Percentiles rank a stretch among this genome's conserved stretches.
These are phyloP conservation scores for Conringia planisiliqua DNA, from an alignment of 345 rosid genomes.

Conservation along the genomic window DNA sequence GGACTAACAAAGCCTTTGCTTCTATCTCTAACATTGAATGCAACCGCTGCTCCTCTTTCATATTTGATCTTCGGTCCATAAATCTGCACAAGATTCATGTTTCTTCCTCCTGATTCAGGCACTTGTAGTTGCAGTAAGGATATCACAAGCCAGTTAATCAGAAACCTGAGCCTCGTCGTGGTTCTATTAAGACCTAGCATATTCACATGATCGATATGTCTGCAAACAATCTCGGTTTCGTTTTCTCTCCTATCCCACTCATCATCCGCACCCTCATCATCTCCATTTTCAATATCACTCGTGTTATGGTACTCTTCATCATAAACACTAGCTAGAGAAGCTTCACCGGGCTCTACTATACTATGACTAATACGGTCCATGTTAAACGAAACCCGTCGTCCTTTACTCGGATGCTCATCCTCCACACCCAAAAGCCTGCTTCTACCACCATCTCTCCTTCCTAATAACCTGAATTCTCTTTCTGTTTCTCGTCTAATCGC, in stretches of 20 bases:
- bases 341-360: slow-evolving; percentile 52
- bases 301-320: slow-evolving; percentile 44
- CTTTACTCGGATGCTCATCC: slow-evolving; percentile 76
- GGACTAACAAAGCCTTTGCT: slow-evolving; percentile 71
- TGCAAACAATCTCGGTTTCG: slow-evolving; percentile 72
- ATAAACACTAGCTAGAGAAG: slow-evolving; percentile 44
- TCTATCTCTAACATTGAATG: slow-evolving; percentile 78
- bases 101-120: slow-evolving; percentile 37
- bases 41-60: slow-evolving; percentile 95
- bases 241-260: slow-evolving; percentile 75
- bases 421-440: slow-evolving; percentile 68
- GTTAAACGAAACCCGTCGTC: slow-evolving; percentile 82
- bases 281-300: slow-evolving; percentile 30
- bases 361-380: slow-evolving; percentile 51
- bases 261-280: slow-evolving; percentile 55
- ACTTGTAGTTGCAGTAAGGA: slow-evolving; percentile 73
- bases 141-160: slow-evolving; percentile 82
- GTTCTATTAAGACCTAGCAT: slow-evolving; percentile 79
- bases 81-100: slow-evolving; percentile 71
- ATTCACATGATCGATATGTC: slow-evolving; percentile 72
- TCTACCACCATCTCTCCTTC: slow-evolving; percentile 67
- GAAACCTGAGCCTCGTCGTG: slow-evolving; percentile 63
- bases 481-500: slow-evolving; percentile 97
- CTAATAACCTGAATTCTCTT: slow-evolving; percentile 86
- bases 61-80: slow-evolving; percentile 96